Evolutionary conservation across 768 basidiomycete genomes (phyloP), one percentile per base, ranked within the genome.

Genomic region (Suillus luteus): DNA sequence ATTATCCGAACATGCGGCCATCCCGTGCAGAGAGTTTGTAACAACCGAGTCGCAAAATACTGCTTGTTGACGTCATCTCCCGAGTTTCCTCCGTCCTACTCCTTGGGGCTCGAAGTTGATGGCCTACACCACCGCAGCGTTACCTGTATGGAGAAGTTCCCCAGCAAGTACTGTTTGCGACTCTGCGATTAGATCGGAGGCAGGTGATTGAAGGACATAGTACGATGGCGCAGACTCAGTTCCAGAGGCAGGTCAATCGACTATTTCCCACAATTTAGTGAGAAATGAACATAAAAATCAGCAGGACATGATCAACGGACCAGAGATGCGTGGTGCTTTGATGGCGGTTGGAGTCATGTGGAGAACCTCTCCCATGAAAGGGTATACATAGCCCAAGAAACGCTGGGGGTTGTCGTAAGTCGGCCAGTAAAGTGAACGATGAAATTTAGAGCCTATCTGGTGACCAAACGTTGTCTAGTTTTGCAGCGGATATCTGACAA

Each of bases 201-300:
- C 14, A 22, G 12, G 12, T 24, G 48, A 14, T 24, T 24, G 48
- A 24, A 22, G 17, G 10, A 11, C 33, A 12, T 12, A 33, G 15
- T n/a, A 19, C n/a, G 12, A 15, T 6, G 12, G n/a, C 7, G 55
- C 55, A 22, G 55, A 37, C 11, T 14, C 35, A 55, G n/a, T 37
- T 55, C 7, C 12, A 9, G 9, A 55, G 54, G 54, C n/a, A 19
- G 49, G 33, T 33, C 37, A 15, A 15, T 22, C 35, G 8, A 55
- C 8, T 22, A 5, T 37, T 22, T 55, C n/a, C 38, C 55, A 37
- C 35, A 22, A 37, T 37, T 37, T 15, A 55, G n/a, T 55, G 35
- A 22, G 38, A 51, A 57, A 57, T 24, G 37, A 22, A 24, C 55
- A 17, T 22, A 55, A 38, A 55, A 38, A 38, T 57, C 55, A 57